Evolutionary conservation across 23 red algal genomes (phyloP).

Genomic region (Pyropia haitanensis): DNA sequence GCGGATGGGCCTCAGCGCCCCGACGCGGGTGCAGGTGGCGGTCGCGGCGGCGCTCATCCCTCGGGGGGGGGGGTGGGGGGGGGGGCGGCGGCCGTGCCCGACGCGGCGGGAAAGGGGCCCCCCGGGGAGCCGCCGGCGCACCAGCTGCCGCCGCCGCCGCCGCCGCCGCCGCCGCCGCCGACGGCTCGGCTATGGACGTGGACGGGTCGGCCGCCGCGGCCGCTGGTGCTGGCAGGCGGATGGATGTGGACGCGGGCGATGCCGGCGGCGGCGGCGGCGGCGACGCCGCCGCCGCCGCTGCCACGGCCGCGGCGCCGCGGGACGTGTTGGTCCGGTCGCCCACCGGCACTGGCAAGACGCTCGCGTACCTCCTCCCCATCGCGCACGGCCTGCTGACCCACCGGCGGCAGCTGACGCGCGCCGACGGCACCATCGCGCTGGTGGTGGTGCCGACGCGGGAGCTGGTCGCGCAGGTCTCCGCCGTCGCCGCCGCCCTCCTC

Average conservation of each 20-base stretch:
- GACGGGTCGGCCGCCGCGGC: neutral
- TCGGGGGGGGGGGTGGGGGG: neutral
- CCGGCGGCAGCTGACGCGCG: conserved; percentile 21
- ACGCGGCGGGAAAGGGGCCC: too few relatives aligned
- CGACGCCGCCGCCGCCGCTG: too few relatives aligned
- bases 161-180: too few relatives aligned
- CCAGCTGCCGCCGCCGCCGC: too few relatives aligned
- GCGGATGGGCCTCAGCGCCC: conserved; percentile 33
- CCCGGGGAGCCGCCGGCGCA: too few relatives aligned
- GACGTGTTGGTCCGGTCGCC: conserved; percentile 53
- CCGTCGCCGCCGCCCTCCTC: conserved; percentile 53
- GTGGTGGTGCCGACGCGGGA: conserved; percentile 89
- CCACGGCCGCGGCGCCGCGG: neutral
- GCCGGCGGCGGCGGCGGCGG: too few relatives aligned
- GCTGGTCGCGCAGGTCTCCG: conserved; percentile 84
- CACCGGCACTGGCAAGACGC: conserved; percentile 97
- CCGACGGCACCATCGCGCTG: conserved; percentile 62
- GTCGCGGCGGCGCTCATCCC: conserved; percentile 30
- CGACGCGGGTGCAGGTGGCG: conserved; percentile 57
- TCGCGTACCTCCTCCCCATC: conserved; percentile 82
- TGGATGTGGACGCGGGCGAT: too few relatives aligned
- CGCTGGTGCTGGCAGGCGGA: neutral
- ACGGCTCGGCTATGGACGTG: neutral
- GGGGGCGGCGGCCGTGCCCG: too few relatives aligned
- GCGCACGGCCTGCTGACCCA: conserved; percentile 56